A percentile compares a stretch with the other conserved stretches of the same genome.
phyloP scores from a whole-genome alignment of 2,329 filamentous ascomycete species.

The Tympanopsis confertula region DNA sequence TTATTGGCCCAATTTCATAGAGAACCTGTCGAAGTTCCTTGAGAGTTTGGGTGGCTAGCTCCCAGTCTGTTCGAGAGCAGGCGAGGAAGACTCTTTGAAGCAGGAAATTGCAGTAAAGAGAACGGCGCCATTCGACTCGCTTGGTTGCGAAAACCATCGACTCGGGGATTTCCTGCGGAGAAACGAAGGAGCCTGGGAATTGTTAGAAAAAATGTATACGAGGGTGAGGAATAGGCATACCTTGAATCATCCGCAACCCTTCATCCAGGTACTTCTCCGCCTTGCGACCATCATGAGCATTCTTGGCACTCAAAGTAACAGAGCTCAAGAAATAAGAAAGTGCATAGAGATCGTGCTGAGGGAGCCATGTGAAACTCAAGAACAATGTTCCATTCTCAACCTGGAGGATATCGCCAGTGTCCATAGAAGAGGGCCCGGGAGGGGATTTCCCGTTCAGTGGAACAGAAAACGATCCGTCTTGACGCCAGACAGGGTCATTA shows the following conservation, averaged over 20 bases:
- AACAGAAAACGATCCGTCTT: constrained; percentile 32
- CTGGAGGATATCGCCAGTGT: constrained; percentile 25
- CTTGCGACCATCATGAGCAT: constrained; percentile 38
- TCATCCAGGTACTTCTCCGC: constrained; percentile 44
- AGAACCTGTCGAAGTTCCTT: constrained; percentile 19
- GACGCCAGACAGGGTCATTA: constrained; percentile 27
- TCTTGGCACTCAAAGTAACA: constrained; percentile 40
- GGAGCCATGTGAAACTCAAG: constrained; percentile 47
- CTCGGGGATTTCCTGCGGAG: constrained; percentile 23
- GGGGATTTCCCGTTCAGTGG: constrained; percentile 21
- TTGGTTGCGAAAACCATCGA: constrained; percentile 22
- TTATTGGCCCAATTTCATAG: constrained; percentile 17
- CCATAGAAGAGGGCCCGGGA: constrained; percentile 18
- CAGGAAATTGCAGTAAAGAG: constrained; percentile 37
- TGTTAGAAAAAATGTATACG: not conserved
- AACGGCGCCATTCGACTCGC: constrained; percentile 32
- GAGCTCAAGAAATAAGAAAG: constrained; percentile 51
- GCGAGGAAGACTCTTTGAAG: constrained; percentile 40
- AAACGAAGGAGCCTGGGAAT: constrained; percentile 16
- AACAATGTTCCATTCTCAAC: constrained; percentile 26
- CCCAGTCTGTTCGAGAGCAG: constrained; percentile 38
- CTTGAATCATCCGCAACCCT: constrained; percentile 37
- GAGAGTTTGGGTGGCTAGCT: constrained; percentile 25
- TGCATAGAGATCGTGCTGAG: constrained; percentile 44
- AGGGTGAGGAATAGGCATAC: constrained; percentile 17